Evolutionary conservation across 2,329 filamentous ascomycete species (phyloP).

Genomic region (Monosporascus sp.): DNA sequence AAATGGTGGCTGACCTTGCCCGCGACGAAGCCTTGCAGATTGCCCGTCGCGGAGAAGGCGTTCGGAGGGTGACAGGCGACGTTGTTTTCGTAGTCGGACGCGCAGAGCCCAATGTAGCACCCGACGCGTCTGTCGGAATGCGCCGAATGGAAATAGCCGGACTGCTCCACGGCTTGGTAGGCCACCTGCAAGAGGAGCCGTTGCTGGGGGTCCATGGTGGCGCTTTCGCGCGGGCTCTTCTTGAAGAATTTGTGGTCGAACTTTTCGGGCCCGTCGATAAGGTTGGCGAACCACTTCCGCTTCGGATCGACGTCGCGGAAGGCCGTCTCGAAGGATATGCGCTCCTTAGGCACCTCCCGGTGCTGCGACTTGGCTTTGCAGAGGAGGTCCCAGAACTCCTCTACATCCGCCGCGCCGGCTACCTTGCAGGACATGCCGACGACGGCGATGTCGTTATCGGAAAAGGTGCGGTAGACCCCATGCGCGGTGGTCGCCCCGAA

Average conservation of each 20-base stretch:
- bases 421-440: conserved; percentile 31
- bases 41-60: conserved; percentile 30
- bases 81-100: conserved; percentile 20
- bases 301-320: conserved; percentile 20
- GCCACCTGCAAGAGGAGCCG: conserved; percentile 12
- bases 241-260: conserved; percentile 23
- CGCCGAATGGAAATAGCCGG: conserved; percentile 15
- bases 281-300: conserved; percentile 22
- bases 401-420: conserved; percentile 28
- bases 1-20: conserved; percentile 29
- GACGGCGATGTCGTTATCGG: conserved; percentile 26
- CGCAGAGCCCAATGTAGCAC: conserved; percentile 29
- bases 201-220: conserved; percentile 16
- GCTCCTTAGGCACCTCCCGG: conserved; percentile 16
- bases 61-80: conserved; percentile 29
- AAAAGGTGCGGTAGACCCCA: conserved; percentile 5
- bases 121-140: conserved; percentile 22
- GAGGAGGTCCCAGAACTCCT: conserved; percentile 29
- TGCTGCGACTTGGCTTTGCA: conserved; percentile 25
- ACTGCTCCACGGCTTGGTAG: conserved; percentile 23
- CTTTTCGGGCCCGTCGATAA: conserved; percentile 19
- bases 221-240: conserved; percentile 14
- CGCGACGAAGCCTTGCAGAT: conserved; percentile 19
- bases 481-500: conserved; percentile 5
- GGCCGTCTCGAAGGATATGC: conserved; percentile 16